Percentiles rank a stretch among this genome's conserved stretches.
These are phyloP conservation scores for Penicillium palitans DNA, from an alignment of 2,329 filamentous ascomycete genomes.

Conservation along the genomic window DNA sequence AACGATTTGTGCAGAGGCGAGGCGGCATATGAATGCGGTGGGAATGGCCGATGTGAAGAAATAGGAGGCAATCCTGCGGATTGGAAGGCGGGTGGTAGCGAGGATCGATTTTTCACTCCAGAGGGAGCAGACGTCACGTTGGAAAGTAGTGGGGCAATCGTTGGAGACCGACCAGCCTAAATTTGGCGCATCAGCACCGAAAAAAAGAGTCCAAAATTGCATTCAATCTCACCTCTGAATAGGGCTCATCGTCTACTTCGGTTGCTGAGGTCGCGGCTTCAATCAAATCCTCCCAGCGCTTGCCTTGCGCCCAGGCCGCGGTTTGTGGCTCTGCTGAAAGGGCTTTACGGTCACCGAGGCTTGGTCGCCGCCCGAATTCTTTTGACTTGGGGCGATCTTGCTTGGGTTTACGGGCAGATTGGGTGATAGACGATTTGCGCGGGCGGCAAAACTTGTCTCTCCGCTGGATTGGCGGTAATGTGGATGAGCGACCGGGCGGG, in stretches of 20 bases:
- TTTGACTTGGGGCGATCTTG: conserved; percentile 81
- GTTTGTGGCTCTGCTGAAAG: conserved; percentile 80
- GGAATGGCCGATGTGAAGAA: conserved; percentile 47
- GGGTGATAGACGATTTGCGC: conserved; percentile 82
- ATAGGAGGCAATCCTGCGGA: conserved; percentile 47
- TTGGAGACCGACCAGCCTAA: conserved; percentile 43
- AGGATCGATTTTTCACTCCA: conserved; percentile 54
- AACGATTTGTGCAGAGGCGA: conserved; percentile 88
- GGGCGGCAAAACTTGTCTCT: conserved; percentile 69
- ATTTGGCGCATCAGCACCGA: conserved; percentile 46
- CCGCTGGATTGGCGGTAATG: conserved; percentile 78
- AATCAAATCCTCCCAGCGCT: conserved; percentile 94
- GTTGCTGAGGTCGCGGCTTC: conserved; percentile 91
- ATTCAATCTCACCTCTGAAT: conserved; percentile 68
- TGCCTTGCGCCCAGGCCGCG: conserved; percentile 71
- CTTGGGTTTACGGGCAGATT: conserved; percentile 71
- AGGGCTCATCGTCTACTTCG: conserved; percentile 80
- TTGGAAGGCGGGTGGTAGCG: conserved; percentile 62
- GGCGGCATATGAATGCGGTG: conserved; percentile 66
- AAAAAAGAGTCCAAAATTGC: conserved; percentile 30
- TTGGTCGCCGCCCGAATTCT: conserved; percentile 70
- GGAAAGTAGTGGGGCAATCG: conserved; percentile 41
- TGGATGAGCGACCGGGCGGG: conserved; percentile 82
- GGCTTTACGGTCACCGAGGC: conserved; percentile 76
- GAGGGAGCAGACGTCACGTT: conserved; percentile 42